phyloP scores from a whole-genome alignment of 2,329 filamentous ascomycete genomes.

The Calonectria multiphialidica region DNA sequence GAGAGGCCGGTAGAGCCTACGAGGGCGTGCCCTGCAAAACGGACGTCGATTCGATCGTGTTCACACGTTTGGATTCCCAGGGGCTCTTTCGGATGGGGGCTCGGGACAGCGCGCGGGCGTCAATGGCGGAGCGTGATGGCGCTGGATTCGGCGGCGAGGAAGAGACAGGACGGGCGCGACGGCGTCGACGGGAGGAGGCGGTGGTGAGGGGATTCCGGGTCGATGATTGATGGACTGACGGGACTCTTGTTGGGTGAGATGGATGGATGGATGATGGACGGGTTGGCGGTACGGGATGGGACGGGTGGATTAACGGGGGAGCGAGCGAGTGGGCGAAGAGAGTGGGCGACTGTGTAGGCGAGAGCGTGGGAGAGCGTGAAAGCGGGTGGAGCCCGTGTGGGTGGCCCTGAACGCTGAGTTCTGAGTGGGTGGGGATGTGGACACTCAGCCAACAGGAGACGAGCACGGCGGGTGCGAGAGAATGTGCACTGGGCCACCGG shows the following conservation, averaged over 20 bases:
- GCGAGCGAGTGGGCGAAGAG: no score
- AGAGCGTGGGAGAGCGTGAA: background rate
- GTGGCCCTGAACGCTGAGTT: constrained; percentile 17
- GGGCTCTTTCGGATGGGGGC: constrained; percentile 29
- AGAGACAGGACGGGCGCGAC: background rate
- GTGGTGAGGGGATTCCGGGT: constrained; percentile 13
- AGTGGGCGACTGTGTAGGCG: background rate
- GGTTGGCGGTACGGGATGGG: constrained; percentile 8
- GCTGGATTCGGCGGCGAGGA: background rate
- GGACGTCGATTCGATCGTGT: constrained; percentile 24
- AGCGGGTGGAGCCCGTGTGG: constrained; percentile 1
- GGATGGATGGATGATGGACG: constrained; percentile 11
- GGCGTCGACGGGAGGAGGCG: constrained; percentile 12
- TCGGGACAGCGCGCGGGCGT: constrained; percentile 20
- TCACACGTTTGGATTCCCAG: constrained; percentile 23
- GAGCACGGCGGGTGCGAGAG: constrained; percentile 18
- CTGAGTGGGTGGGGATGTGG: constrained; percentile 22
- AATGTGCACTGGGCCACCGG: background rate
- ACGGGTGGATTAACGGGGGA: constrained; percentile 13
- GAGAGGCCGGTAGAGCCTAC: constrained; percentile 40
- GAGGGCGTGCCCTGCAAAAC: constrained; percentile 38
- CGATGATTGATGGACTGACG: constrained; percentile 9
- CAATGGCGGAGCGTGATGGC: constrained; percentile 12
- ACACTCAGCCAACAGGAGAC: constrained; percentile 36
- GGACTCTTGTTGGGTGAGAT: constrained; percentile 1